Evolutionary conservation across 2,329 filamentous ascomycete genomes (phyloP), one percentile per base, ranked within the genome.

Genomic region (Diplodia seriata): DNA sequence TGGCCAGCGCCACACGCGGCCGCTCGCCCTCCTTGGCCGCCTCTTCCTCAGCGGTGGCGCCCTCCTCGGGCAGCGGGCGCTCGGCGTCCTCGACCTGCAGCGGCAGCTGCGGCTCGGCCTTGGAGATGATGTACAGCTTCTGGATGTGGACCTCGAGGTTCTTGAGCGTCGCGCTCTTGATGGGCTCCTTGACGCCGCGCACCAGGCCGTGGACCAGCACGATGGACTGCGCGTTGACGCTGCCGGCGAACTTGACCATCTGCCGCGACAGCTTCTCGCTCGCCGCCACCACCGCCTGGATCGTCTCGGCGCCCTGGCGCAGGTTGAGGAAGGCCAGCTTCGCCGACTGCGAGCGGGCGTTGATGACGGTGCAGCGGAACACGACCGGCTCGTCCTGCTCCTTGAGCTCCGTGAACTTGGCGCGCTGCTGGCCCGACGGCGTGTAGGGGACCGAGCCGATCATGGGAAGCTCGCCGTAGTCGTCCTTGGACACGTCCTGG

Each of bases 321-420:
- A 98, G 85, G 82, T 95, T 93, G 74, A 97, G 81, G 82, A 97
- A 97, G 51, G 89, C 91, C 83, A 97, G 90, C 84, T 97, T 97
- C 72, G 93, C 93, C 69, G 91, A 90, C 82, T 98, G 94, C 73
- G 91, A 89, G 72, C 94, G 88, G 38, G 91, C 88, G 82, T 97
- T 97, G 79, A 97, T 92, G 49, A 97, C 86, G 84, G 91, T 92
- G 36, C 88, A 92, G 47, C 93, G 87, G 74, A 97, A 85, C 54
- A 88, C 89, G 72, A 97, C 86, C 40, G 81, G 79, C 68, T 80
- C 80, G 40, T 85, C 82, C 51, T 68, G 57, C 20, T 61, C 66
- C 66, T 68, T 68, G 57, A 68, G 66, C 66, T 63, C 57, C 68
- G 85, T 85, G 49, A 97, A 84, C 68, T 88, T 81, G 69, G 89